Base-by-base conservation (phyloP, 2,329 filamentous ascomycete species). In the Teratosphaeria zuluensis region DNA sequence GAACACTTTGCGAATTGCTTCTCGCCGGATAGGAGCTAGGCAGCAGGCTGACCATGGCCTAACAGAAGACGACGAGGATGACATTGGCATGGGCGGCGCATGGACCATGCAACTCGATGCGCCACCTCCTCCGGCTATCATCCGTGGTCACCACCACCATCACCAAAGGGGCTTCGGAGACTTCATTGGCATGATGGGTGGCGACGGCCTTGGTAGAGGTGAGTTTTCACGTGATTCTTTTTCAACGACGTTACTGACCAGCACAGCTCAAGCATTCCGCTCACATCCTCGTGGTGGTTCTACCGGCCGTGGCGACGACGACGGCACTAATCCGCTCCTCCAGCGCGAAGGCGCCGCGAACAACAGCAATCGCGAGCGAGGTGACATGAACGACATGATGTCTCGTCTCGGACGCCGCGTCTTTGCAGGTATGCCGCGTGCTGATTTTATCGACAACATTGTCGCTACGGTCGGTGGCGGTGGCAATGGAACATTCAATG, bases 251-350 rank as follows among this genome's bases (percentile, higher is more conserved):
- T 19, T 19, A 33, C 48, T 59, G 33, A 57, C 52, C 12, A 31
- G 5, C 53, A 31, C 33, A 62, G 60, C 55, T 31, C 53, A 58
- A 11, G 48, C 52, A 4, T 57, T 61, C 32, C 59, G 62, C 6
- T 53, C 59, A 4, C 62, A 63, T 53, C 62, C 42, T 48, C 42
- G 42, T 21, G n/a, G 42, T 48, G 42, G 16, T 21, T n/a, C 42
- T 19, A n/a, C 16, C 5, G 42, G 42, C 42, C 42, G 82, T 58
- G 79, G 79, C 31, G 80, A 82, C 35, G 90, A 96, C 63, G 92
- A 96, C 70, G 91, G 90, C 3, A 80, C 85, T 24, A 96, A 97
- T 69, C 92, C 92, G 51, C 79, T 97, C 12, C 83, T 97, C 57
- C 87, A 91, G 56, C 68, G 71, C 38, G 64, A 63, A 54, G 59